Evolutionary conservation across 2,329 filamentous ascomycete species (phyloP).

Genomic region (Paecilomyces formosus): DNA sequence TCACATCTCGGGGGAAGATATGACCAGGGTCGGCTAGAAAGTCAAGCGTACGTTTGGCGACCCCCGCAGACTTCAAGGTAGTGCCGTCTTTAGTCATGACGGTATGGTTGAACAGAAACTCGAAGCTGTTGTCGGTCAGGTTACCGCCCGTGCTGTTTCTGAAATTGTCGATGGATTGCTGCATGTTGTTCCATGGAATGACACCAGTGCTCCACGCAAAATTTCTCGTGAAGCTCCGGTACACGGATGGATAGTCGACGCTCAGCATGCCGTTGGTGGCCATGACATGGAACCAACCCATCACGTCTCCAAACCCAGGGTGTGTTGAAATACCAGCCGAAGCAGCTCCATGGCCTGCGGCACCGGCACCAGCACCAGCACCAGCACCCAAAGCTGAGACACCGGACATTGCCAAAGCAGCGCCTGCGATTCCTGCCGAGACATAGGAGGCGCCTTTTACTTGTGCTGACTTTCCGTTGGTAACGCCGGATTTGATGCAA

Average conservation of each 20-base stretch:
- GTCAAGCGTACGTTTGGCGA: constrained; percentile 50
- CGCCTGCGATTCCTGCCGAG: constrained; percentile 78
- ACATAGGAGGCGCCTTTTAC: constrained; percentile 73
- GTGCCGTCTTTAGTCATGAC: constrained; percentile 61
- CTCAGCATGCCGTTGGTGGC: constrained; percentile 96
- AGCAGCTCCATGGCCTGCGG: constrained; percentile 50
- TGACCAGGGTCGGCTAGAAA: constrained; percentile 33
- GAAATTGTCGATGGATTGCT: constrained; percentile 77
- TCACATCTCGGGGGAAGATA: constrained; percentile 47
- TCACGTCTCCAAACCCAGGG: constrained; percentile 76
- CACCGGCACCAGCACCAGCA: constrained; percentile 48
- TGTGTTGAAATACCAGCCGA: constrained; percentile 53
- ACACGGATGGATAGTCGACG: constrained; percentile 78
- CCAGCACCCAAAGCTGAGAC: constrained; percentile 60
- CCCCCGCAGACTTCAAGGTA: constrained; percentile 36
- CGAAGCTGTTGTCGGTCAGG: constrained; percentile 69
- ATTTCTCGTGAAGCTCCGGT: constrained; percentile 84
- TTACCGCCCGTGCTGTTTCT: constrained; percentile 76
- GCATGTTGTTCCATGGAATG: constrained; percentile 73
- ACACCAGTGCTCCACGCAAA: constrained; percentile 87
- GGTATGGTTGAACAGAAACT: constrained; percentile 66
- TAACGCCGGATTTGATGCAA: constrained; percentile 73
- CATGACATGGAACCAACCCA: constrained; percentile 88
- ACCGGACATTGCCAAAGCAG: constrained; percentile 66
- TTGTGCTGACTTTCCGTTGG: constrained; percentile 77